Evolutionary conservation across 2,329 filamentous ascomycete species (phyloP).

Genomic region (Tolypocladium inflatum): DNA sequence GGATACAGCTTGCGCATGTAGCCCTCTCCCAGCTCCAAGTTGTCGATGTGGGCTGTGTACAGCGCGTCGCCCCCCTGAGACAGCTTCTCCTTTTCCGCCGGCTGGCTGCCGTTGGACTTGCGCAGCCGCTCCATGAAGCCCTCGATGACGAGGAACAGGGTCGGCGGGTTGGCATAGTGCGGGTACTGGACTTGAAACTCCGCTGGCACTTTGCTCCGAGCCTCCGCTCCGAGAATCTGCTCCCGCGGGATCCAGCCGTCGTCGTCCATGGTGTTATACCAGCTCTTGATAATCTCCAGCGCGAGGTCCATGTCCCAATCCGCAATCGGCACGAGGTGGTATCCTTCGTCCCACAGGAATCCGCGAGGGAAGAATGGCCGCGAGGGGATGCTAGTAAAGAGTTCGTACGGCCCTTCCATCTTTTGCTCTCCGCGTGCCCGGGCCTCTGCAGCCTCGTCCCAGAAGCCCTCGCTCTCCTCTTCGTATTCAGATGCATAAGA

Average conservation of each 20-base stretch:
- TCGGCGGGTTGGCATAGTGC: slow-evolving; percentile 95
- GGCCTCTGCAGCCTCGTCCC: slow-evolving; percentile 81
- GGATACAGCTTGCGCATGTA: slow-evolving; percentile 77
- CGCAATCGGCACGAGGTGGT: slow-evolving; percentile 81
- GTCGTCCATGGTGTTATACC: slow-evolving; percentile 93
- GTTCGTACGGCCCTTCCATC: slow-evolving; percentile 72
- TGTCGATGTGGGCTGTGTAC: slow-evolving; percentile 56
- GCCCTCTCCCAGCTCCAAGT: slow-evolving; percentile 55
- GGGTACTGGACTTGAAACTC: slow-evolving; percentile 96
- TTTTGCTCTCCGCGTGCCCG: slow-evolving; percentile 58
- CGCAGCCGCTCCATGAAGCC: slow-evolving; percentile 72
- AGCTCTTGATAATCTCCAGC: slow-evolving; percentile 81
- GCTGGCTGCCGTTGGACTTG: slow-evolving; percentile 37
- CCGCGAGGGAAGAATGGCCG: slow-evolving; percentile 93
- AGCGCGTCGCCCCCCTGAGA: slow-evolving; percentile 33
- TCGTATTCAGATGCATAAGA: slow-evolving; percentile 90
- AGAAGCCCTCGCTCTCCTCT: slow-evolving; percentile 91
- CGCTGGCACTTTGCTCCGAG: slow-evolving; percentile 83
- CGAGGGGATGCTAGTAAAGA: slow-evolving; percentile 88
- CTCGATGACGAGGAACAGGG: slow-evolving; percentile 82
- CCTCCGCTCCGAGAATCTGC: slow-evolving; percentile 86
- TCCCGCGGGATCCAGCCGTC: slow-evolving; percentile 97
- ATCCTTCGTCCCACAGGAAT: slow-evolving; percentile 97
- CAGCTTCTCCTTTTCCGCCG: slow-evolving; percentile 32
- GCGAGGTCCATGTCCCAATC: slow-evolving; percentile 92